Evolutionary conservation across 208 protist species (phyloP), one percentile per base, ranked within the genome.

Genomic region (Herpetomonas samuelpessoai): DNA sequence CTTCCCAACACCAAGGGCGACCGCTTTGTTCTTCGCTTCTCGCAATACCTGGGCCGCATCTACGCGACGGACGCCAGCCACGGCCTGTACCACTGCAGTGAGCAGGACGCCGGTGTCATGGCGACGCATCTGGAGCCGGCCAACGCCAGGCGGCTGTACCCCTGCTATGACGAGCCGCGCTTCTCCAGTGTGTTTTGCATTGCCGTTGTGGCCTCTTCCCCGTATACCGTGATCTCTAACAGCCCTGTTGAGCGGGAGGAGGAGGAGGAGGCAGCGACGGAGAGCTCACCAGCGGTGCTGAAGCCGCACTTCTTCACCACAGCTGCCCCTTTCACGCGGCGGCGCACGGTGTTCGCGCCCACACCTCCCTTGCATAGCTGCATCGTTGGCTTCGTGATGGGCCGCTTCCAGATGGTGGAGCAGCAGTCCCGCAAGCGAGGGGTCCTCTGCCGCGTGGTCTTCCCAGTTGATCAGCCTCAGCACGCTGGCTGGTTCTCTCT

Each of bases 381-480:
- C 63, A 65, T 90, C 35, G 38, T 93, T 60, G 76, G 71, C 26
- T 97, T 98, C 51, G 70, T 90, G 16, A 81, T 98, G 25, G 97
- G 97, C 51, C 83, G 93, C 39, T 97, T 98, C 65, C 75, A 87
- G 18, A 85, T 86, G 47, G 54, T 99, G 21, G 85, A 93, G 67
- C 61, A 72, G 61, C 62, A 57, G 58, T 69, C 73, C 2, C 65
- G 51, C 12, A 49, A 57, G 16, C 70, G 74, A 2, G 56, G 67
- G 0, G 57, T 90, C 10, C 55, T 81, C 19, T 88, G 80, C 46
- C 83, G 82, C n/a, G 86, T 88, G 16, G 65, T 85, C 22, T 75
- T 86, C 41, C 79, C 81, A 12, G 35, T 58, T 19, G 54, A 57
- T 1, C 62, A 74, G 28, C 56, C 65, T 22, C 58, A 58, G 16